Evolutionary conservation across 257 asterid genomes (phyloP).

Genomic region (Perilla frutescens): DNA sequence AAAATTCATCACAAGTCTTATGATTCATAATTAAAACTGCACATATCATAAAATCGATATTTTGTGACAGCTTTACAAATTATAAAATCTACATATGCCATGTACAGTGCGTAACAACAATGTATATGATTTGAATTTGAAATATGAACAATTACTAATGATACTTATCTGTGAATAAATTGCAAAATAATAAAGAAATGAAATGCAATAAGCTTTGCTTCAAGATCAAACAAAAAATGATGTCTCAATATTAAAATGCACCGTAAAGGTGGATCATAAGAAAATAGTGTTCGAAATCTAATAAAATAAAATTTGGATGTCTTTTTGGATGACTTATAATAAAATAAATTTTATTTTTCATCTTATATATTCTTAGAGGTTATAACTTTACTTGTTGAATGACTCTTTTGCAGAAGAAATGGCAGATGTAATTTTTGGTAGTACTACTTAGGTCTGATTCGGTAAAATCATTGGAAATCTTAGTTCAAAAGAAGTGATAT

Average conservation of each 20-base stretch:
- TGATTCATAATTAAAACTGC: no score
- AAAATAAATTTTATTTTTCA: no score
- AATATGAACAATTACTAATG: neutral
- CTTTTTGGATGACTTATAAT: neutral
- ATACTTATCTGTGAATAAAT: neutral
- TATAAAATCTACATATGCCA: neutral
- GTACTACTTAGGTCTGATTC: neutral
- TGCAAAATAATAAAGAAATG: neutral
- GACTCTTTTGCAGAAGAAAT: neutral
- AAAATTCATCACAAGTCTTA: no score
- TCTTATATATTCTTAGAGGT: no score
- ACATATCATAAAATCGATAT: no score
- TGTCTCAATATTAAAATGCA: neutral
- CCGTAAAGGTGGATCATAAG: neutral
- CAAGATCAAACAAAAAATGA: neutral
- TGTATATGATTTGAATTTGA: neutral
- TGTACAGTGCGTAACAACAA: neutral
- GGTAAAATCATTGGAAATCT: no score
- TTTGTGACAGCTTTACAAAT: neutral
- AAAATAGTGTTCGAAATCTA: neutral
- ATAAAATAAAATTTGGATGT: neutral
- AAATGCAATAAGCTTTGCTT: neutral
- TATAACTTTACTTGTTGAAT: neutral
- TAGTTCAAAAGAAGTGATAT: no score
- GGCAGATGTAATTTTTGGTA: neutral